Base-by-base conservation (phyloP, 805 yeast genomes). In the Zygosaccharomyces lentus region DNA sequence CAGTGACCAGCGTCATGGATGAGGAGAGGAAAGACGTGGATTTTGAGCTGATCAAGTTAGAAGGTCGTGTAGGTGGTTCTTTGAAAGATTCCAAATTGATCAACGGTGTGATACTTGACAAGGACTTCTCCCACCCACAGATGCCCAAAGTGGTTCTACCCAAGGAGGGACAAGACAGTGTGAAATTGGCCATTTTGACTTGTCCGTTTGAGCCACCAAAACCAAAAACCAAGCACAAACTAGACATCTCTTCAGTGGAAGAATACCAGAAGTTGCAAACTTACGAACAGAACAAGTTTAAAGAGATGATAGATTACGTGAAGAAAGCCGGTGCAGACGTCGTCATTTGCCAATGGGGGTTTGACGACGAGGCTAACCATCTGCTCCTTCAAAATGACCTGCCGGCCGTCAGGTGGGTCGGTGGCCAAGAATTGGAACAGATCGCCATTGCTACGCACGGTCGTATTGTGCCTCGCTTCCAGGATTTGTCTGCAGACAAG, bases 161-260 rank as follows among this genome's bases (percentile, higher is more conserved):
- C 23, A 57, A 52, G 16, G 65, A 58, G 4, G 66, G 65, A 9
- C 63, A 67, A 42, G 57, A 59, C 2, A 84, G 89, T 66, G 95
- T 88, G 53, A 88, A 87, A 65, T 76, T 93, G 50, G 98, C 98
- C 40, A 91, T 93, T 55, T 76, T 93, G 64, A 93, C 99, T 2
- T 91, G 98, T 73, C 98, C 99, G 58, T 93, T 93, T 64, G 99
- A 93, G 74, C 99, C 99, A 34, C 99, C 99, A 59, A 93, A 93
- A 72, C 99, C 99, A 56, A 93, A 93, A 73, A 93, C 99, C 19
- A 93, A 93, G 71, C 99, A 91, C 72, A 91, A 91, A 76, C 76
- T 91, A 59, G 96, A 91, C 65, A 91, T 91, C 53, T 79, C 91
- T 12, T 71, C 85, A n/a, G 96, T 89, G 16, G 97, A 90, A 60